A percentile compares a stretch with the other conserved stretches of the same genome.
phyloP scores from a whole-genome alignment of 1,139 yeast species.

The Debaryomyces fabryi region DNA sequence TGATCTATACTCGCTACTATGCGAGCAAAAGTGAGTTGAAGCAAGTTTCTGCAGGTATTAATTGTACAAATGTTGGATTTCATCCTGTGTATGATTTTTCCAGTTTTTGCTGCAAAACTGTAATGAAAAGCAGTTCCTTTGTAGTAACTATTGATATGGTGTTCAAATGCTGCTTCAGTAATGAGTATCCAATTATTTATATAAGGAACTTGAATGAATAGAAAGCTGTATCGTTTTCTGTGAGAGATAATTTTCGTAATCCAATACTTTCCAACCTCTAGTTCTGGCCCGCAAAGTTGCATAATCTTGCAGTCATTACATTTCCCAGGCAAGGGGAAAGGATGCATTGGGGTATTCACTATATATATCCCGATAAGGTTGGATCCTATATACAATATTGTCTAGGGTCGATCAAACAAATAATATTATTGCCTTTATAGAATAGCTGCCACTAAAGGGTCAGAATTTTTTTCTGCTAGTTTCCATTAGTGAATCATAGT shows the following conservation, averaged over 20 bases:
- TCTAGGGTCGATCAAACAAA: neutral
- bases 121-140: neutral
- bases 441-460: neutral
- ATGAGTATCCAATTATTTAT: neutral
- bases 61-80: neutral
- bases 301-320: constrained; percentile 3
- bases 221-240: neutral
- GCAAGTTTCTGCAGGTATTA: constrained; percentile 1
- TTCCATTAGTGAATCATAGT: neutral
- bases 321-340: neutral
- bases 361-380: neutral
- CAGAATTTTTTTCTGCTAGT: neutral
- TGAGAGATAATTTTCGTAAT: too few species aligned
- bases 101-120: constrained; percentile 1
- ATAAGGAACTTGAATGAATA: neutral
- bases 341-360: neutral
- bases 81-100: neutral
- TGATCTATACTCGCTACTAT: neutral
- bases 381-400: neutral
- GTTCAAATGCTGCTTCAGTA: neutral
- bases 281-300: constrained; percentile 3
- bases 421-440: neutral
- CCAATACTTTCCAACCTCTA: neutral
- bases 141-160: neutral
- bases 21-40: constrained; percentile 2